These are phyloP conservation scores for Rhizopus microsporus DNA, from an alignment of 371 early-diverging fungal genomes.

Conservation along the genomic window DNA sequence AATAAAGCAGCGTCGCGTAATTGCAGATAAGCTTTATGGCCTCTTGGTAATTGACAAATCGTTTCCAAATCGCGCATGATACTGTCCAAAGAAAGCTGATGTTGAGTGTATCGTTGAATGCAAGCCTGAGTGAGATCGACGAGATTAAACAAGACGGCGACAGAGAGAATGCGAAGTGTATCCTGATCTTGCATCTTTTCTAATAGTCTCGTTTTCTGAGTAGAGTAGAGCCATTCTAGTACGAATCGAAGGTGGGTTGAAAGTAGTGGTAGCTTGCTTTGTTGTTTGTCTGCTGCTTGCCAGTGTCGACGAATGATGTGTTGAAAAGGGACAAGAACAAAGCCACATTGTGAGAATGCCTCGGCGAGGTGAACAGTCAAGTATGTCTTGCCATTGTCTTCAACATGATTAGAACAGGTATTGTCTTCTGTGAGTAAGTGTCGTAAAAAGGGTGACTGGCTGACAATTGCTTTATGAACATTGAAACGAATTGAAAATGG, in stretches of 20 bases:
- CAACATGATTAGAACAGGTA: neutral
- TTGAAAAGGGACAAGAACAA: slow-evolving; percentile 43
- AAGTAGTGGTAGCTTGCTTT: slow-evolving; percentile 21
- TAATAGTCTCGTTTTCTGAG: slow-evolving; percentile 23
- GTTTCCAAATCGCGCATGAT: slow-evolving; percentile 47
- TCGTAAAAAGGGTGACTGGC: slow-evolving; percentile 43
- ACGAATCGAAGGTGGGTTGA: slow-evolving; percentile 46
- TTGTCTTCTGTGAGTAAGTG: neutral
- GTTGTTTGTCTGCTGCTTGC: slow-evolving; percentile 28
- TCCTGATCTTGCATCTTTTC: slow-evolving; percentile 31
- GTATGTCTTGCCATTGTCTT: slow-evolving; percentile 7
- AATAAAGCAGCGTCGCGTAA: slow-evolving; percentile 44
- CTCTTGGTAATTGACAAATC: slow-evolving; percentile 45
- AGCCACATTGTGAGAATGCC: slow-evolving; percentile 34
- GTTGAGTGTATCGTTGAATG: slow-evolving; percentile 32
- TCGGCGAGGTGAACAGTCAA: slow-evolving; percentile 39
- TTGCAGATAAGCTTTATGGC: slow-evolving; percentile 34
- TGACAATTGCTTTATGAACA: slow-evolving; percentile 43
- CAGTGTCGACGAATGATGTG: slow-evolving; percentile 48
- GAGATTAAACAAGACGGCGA: slow-evolving; percentile 41
- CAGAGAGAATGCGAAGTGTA: slow-evolving; percentile 34
- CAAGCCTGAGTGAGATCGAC: slow-evolving; percentile 42
- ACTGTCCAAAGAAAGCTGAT: slow-evolving; percentile 36
- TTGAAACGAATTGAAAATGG: slow-evolving; percentile 47
- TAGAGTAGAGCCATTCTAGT: slow-evolving; percentile 42